Base-by-base conservation (phyloP, 768 basidiomycete genomes). In the Crassisporium funariophilum region DNA sequence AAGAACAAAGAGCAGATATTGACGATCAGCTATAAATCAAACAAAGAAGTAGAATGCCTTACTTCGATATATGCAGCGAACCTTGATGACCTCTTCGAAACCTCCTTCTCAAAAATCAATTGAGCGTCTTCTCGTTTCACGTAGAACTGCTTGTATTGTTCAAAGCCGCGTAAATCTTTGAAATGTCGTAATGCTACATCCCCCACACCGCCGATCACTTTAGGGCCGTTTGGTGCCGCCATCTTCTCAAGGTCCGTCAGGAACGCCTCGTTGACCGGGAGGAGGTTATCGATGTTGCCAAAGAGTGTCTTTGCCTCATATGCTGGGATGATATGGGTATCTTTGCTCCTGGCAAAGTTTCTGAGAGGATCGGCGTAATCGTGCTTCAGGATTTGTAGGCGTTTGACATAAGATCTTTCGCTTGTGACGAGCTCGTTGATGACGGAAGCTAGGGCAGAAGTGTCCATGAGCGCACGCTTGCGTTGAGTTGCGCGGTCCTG, bases 291-390 rank as follows among this genome's bases (percentile, higher is more conserved):
- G 41, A 98, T 79, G 67, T 99, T 98, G 44, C 91, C 91, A 56
- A 99, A 98, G 17, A 99, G 76, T 1, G 83, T 90, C 54, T 90
- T 94, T 24, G 95, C 95, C 63, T 98, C 90, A 63, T 95, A 98
- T 16, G 82, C 68, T 1, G 89, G 86, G 35, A 99, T 79, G 56
- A 99, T 91, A 25, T 88, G 83, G 0, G 90, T 94, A 49, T 87
- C 85, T 61, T 90, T 89, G 64, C 78, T 84, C 44, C 81, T 79
- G 16, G 95, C 83, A 63, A 95, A 99, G 35, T 79, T 79, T 27
- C 94, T 83, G 20, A 99, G 73, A 7, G 94, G 97, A 62, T 92
- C 87, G 24, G 95, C 95, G 61, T 97, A 98, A 57, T 91, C 84
- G 35, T 77, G 68, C 67, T 95, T 94, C 59, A 98, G 79, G 21